Evolutionary conservation across 805 yeast species (phyloP).

Genomic region (Cyberlindnera euphorbiiphila): DNA sequence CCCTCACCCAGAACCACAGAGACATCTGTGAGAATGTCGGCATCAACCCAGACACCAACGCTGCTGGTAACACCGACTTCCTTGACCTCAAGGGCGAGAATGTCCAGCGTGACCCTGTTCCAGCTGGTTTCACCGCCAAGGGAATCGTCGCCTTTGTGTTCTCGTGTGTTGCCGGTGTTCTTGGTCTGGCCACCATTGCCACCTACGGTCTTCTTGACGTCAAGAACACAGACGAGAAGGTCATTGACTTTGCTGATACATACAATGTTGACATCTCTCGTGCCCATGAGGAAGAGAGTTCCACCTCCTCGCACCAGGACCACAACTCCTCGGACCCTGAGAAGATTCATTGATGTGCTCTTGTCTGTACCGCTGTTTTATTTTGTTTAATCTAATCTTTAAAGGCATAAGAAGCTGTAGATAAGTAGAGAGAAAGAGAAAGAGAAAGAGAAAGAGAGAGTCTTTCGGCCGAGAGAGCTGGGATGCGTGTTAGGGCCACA

Average conservation of each 20-base stretch:
- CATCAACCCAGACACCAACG: conserved; percentile 67
- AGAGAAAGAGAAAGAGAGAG: too few species aligned
- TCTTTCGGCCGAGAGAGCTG: too few species aligned
- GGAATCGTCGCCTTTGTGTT: conserved; percentile 94
- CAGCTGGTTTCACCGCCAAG: conserved; percentile 88
- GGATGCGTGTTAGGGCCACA: too few species aligned
- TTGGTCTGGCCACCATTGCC: conserved; percentile 75
- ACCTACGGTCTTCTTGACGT: conserved; percentile 85
- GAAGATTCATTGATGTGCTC: conserved; percentile 3
- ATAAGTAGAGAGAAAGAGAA: too few species aligned
- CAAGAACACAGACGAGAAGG: conserved; percentile 60
- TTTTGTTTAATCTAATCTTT: too few species aligned
- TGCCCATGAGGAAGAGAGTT: conserved; percentile 7
- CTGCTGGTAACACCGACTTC: conserved; percentile 77
- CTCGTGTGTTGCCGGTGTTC: conserved; percentile 78
- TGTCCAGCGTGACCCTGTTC: conserved; percentile 62
- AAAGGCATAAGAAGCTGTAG: too few species aligned
- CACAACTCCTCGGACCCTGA: conserved; percentile 5
- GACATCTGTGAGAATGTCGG: conserved; percentile 57
- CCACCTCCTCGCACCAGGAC: conserved; percentile 5
- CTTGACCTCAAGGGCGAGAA: conserved; percentile 73
- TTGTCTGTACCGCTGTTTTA: too few species aligned
- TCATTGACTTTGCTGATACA: conserved; percentile 34
- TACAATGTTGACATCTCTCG: conserved; percentile 19
- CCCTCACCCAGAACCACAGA: conserved; percentile 56